Conservation (phyloP, 352 stramenopile species). For the Phytopythium vexans region DNA sequence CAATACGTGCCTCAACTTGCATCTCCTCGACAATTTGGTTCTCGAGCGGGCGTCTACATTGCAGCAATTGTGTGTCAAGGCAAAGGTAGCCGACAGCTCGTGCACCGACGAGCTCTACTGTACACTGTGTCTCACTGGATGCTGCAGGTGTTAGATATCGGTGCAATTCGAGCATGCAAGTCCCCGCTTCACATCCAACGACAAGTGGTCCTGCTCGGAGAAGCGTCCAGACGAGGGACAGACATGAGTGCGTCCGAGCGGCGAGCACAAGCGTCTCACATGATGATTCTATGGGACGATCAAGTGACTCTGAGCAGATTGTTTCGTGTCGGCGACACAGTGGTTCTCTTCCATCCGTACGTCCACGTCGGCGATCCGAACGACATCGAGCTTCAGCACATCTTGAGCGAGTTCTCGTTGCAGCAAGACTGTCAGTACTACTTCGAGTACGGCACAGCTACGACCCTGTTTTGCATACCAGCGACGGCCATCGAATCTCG, state of each 20-base stretch:
- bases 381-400: conserved; percentile 47
- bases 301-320: conserved; percentile 61
- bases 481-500: background rate
- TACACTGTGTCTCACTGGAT: background rate
- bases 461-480: conserved; percentile 36
- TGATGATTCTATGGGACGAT: conserved; percentile 68
- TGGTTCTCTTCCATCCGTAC: conserved; percentile 61
- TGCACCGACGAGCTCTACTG: no score
- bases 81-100: conserved; percentile 5
- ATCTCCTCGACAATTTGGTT: conserved; percentile 23
- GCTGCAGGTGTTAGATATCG: conserved; percentile 52
- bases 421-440: conserved; percentile 50
- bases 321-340: conserved; percentile 52
- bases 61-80: conserved; percentile 34
- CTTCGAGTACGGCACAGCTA: conserved; percentile 63
- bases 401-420: conserved; percentile 59
- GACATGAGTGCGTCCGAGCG: conserved; percentile 6
- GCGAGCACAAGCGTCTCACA: conserved; percentile 27
- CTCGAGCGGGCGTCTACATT: conserved; percentile 20
- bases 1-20: conserved; percentile 18
- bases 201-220: conserved; percentile 60
- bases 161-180: conserved; percentile 59
- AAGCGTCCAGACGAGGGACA: conserved; percentile 8
- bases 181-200: conserved; percentile 50
- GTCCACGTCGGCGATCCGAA: conserved; percentile 40